Percentiles rank a stretch among this genome's conserved stretches.
Conservation (phyloP, 129 eudicot species). For the Escallonia herrerae region DNA sequence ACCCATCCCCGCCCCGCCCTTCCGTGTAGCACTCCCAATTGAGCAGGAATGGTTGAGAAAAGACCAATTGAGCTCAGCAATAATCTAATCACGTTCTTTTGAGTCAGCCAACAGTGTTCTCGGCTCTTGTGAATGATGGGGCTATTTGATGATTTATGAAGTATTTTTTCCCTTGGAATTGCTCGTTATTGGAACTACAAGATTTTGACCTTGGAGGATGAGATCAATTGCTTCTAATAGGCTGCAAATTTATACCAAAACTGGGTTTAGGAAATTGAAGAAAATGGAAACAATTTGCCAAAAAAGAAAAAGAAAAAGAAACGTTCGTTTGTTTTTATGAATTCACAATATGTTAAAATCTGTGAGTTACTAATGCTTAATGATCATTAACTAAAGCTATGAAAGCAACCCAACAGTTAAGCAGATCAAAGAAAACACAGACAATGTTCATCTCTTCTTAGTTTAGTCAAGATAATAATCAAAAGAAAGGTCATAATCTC, state of each 20-base stretch:
- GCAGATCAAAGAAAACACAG: no score
- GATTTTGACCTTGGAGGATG: conserved; percentile 71
- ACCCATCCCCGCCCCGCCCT: no score
- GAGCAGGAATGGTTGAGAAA: conserved; percentile 49
- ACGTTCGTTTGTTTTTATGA: not conserved
- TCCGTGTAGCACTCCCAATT: no score
- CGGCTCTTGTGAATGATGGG: conserved; percentile 43
- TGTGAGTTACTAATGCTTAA: not conserved
- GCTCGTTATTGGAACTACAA: conserved; percentile 63
- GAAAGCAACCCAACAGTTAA: not conserved
- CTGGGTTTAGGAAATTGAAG: not conserved
- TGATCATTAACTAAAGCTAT: not conserved
- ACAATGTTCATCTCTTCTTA: not conserved
- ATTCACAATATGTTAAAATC: not conserved
- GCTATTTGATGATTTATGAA: conserved; percentile 14
- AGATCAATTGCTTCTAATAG: conserved; percentile 73
- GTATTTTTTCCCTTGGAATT: conserved; percentile 25
- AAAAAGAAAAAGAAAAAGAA: not conserved
- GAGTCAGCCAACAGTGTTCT: conserved; percentile 80
- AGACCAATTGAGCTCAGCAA: conserved; percentile 62
- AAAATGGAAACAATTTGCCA: not conserved
- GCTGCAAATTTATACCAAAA: conserved; percentile 28
- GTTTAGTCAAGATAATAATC: not conserved
- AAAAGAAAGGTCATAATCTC: not conserved
- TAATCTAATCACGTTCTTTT: conserved; percentile 65